Conservation (phyloP, 495 filamentous ascomycete species). For the Sordaria brevicollis region DNA sequence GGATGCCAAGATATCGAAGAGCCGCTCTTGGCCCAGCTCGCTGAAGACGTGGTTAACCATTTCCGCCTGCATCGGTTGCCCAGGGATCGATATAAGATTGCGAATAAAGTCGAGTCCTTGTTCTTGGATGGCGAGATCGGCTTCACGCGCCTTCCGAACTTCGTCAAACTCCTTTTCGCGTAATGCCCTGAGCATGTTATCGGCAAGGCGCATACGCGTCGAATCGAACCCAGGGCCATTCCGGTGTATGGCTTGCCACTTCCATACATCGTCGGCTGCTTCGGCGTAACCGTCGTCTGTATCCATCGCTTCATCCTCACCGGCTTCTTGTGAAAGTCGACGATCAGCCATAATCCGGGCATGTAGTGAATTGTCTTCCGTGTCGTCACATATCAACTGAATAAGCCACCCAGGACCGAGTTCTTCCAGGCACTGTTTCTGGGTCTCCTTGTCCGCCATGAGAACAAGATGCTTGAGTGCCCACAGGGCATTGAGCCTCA, state of each 20-base stretch:
- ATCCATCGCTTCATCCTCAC: conserved; percentile 58
- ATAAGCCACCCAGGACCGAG: conserved; percentile 72
- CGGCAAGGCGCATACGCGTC: conserved; percentile 32
- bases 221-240: conserved; percentile 6
- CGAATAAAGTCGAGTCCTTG: conserved; percentile 80
- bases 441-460: conserved; percentile 54
- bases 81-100: conserved; percentile 60
- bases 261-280: conserved; percentile 13
- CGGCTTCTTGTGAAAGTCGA: conserved; percentile 18
- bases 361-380: conserved; percentile 37
- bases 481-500: conserved; percentile 80
- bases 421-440: conserved; percentile 65
- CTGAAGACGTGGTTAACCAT: conserved; percentile 81
- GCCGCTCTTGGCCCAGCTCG: conserved; percentile 58
- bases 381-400: conserved; percentile 55
- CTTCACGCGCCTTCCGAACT: conserved; percentile 51
- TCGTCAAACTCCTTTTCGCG: conserved; percentile 47
- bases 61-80: conserved; percentile 31
- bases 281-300: conserved; percentile 24
- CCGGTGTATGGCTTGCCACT: conserved; percentile 12
- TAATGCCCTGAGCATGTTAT: conserved; percentile 38
- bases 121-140: conserved; percentile 79
- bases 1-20: conserved; percentile 65
- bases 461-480: conserved; percentile 81
- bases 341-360: conserved; percentile 23